Conservation (phyloP, 2,329 filamentous ascomycete species). For the Teratosphaeria zuluensis region DNA sequence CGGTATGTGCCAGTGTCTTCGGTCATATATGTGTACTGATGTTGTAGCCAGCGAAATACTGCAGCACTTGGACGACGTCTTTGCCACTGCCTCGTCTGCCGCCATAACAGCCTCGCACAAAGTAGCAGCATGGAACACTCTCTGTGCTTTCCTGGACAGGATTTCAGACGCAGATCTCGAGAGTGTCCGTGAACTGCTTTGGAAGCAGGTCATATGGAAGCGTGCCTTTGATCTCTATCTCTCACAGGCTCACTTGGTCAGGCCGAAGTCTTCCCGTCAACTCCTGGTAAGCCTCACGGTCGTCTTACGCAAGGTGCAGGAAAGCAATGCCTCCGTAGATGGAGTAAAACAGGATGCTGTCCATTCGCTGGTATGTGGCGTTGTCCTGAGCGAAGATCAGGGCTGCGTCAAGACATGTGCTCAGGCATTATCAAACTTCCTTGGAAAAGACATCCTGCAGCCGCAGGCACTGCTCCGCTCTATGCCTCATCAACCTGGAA, state of each 20-base stretch:
- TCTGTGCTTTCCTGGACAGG: conserved; percentile 36
- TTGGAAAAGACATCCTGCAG: conserved; percentile 50
- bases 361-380: conserved; percentile 3
- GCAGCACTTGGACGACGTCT: conserved; percentile 11
- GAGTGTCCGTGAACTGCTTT: conserved; percentile 22
- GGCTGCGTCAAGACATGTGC: conserved; percentile 2
- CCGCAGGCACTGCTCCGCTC: conserved; percentile 10
- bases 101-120: conserved; percentile 15
- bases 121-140: conserved; percentile 37
- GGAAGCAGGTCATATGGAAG: conserved; percentile 29
- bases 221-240: conserved; percentile 33
- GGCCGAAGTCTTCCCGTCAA: conserved; percentile 39
- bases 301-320: conserved; percentile 22
- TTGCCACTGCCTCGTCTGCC: conserved; percentile 10
- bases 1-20: background rate
- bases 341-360: background rate
- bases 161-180: conserved; percentile 24
- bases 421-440: conserved; percentile 43
- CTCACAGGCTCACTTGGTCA: conserved; percentile 32
- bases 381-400: background rate
- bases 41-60: conserved; percentile 5
- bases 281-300: conserved; percentile 32
- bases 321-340: background rate
- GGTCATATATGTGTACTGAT: background rate
- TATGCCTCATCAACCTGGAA: background rate